Evolutionary conservation across 176 grass and related monocot species (phyloP).

Genomic region (Canna indica): DNA sequence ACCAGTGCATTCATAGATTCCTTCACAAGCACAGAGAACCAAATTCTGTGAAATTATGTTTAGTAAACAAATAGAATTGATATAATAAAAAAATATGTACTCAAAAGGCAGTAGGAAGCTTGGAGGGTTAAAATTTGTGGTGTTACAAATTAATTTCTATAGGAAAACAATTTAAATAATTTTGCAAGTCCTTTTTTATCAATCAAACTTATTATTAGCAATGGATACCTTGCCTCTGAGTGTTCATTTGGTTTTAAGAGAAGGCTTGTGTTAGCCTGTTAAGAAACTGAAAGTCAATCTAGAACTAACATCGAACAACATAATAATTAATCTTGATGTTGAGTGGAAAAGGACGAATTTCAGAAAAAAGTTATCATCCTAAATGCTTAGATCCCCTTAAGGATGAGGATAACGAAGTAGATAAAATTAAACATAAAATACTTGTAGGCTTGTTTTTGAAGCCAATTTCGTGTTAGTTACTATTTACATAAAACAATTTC

Average conservation of each 20-base stretch:
- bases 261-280: background rate
- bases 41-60: slow-evolving; percentile 5
- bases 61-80: background rate
- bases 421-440: background rate
- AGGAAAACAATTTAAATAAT: too few species aligned
- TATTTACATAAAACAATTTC: background rate
- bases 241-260: too few species aligned
- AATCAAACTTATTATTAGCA: too few species aligned
- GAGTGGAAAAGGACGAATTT: background rate
- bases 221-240: too few species aligned
- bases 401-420: background rate
- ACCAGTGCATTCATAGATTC: slow-evolving; percentile 73
- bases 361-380: background rate
- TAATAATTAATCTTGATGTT: background rate
- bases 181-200: too few species aligned
- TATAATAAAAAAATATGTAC: background rate
- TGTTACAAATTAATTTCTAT: too few species aligned
- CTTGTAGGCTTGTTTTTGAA: background rate
- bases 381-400: background rate
- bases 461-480: background rate
- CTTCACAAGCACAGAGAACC: slow-evolving; percentile 29
- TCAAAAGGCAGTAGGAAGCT: background rate
- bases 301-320: background rate
- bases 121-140: too few species aligned
- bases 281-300: background rate